Base-by-base conservation (phyloP, 2,329 filamentous ascomycete species). In the Cyclaneusma minus region DNA sequence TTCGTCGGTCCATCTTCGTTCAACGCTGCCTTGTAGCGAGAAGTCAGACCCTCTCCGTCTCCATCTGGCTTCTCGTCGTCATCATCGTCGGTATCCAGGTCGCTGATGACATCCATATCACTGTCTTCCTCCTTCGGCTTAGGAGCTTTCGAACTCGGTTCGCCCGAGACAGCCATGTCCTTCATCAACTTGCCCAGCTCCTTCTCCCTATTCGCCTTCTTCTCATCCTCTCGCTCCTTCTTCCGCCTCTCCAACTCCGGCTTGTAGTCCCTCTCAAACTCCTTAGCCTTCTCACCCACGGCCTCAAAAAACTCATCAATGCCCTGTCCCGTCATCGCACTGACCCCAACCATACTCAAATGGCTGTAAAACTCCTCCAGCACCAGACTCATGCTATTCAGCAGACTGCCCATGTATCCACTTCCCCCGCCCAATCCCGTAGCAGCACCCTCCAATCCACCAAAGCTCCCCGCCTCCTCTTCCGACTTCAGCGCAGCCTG, bases 371-470 rank as follows among this genome's bases (percentile, higher is more conserved):
- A 98, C 49, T 98, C 89, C 44, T 98, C 89, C 17, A 98, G 61
- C 66, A 98, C 83, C 34, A 95, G 60, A 45, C 83, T 93, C 89
- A 98, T 98, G 45, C 83, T 93, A 61, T 94, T 95, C 27, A 98
- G 64, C 29, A 95, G 56, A 38, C 80, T 91, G 29, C 81, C 78
- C 89, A 98, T 95, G 56, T 98, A 98, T 9, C 89, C 89, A 39
- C 77, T 89, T 7, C 84, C 84, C 4, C 74, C 69, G 7, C 69
- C 67, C 30, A 64, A 49, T 6, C 66, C 67, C 21, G 64, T 57
- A 10, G 55, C 53, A 13, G 52, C 62, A 7, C 69, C 74, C 38
- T 84, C 83, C 15, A 66, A 62, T 9, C 77, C 73, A 8, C 79
- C 81, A 43, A 84, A 79, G 1, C 68, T 72, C 23, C 84, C 83